Base-by-base conservation (phyloP, 306 rosid genomes). In the Acacia melanoxylon region DNA sequence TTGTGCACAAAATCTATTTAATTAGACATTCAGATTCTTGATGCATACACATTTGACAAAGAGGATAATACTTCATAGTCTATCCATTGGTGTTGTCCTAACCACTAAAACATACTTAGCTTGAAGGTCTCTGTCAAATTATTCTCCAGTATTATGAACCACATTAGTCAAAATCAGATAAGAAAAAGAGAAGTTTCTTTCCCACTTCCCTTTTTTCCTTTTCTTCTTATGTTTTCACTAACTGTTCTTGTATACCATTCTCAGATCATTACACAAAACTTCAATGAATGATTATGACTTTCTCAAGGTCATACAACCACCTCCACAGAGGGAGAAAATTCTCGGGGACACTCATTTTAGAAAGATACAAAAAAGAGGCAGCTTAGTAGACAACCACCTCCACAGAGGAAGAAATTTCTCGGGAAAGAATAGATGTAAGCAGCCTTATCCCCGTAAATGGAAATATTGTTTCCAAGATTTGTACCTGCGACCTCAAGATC, bases 41-140 rank as follows among this genome's bases (percentile, higher is more conserved):
- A 48, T 12, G 17, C 22, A 51, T 31, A 65, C 54, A 58, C 44
- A 69, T 58, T 76, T 45, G 54, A 58, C 81, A 82, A 82, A 72
- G 42, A 54, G 22, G 58, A 51, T 51, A 51, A 67, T 33, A 33
- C 41, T 16, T 27, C 3, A 24, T 40, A 76, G 46, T 12, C 61
- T 33, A 75, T 58, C 58, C 66, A 56, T 3, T 58, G 27, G 33
- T 29, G 14, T 22, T 76, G 31, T 69, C 19, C 77, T 73, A 72
- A 72, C 67, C 54, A 72, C 44, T 8, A 78, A 2, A 22, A 45
- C 35, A 22, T 25, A 24, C 42, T 61, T 61, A 41, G 17, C 58
- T 72, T 25, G 51, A 46, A 37, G 48, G 3, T 24, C 37, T 78
- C 45, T 69, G 40, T 82, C 77, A 82, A 41, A 59, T n/a, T 76